Evolutionary conservation across 2,329 filamentous ascomycete genomes (phyloP).

Genomic region (Fusarium sp.): DNA sequence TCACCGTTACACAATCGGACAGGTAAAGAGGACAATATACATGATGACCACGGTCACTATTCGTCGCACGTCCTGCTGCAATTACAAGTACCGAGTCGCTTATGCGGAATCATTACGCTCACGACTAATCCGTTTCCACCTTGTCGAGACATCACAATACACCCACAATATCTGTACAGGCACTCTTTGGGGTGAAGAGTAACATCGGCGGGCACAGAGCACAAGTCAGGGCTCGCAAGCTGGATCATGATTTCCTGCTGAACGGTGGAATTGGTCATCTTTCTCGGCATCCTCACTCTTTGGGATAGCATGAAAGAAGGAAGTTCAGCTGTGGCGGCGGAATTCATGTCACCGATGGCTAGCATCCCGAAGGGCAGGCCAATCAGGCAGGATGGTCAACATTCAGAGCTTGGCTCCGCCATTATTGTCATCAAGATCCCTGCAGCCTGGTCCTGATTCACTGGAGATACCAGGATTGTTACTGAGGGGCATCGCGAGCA

Average conservation of each 20-base stretch:
- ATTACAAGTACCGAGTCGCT: neutral
- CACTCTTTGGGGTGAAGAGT: neutral
- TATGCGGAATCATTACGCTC: neutral
- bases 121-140: neutral
- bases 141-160: neutral
- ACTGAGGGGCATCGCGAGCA: slow-evolving; percentile 1
- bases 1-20: neutral
- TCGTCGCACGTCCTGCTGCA: neutral
- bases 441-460: slow-evolving; percentile 18
- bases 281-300: slow-evolving; percentile 17
- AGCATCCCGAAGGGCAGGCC: slow-evolving; percentile 25
- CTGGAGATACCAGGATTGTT: slow-evolving; percentile 7
- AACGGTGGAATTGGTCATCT: slow-evolving; percentile 12
- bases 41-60: neutral
- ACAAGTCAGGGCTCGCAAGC: neutral
- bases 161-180: neutral
- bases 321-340: slow-evolving; percentile 35
- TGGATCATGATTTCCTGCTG: slow-evolving; percentile 5
- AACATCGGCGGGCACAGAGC: neutral
- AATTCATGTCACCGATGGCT: slow-evolving; percentile 34
- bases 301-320: slow-evolving; percentile 16
- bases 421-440: slow-evolving; percentile 26
- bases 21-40: neutral
- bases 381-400: slow-evolving; percentile 18
- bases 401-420: slow-evolving; percentile 17